Evolutionary conservation across 441 rosid genomes (phyloP).

Genomic region (Populus tomentosa): DNA sequence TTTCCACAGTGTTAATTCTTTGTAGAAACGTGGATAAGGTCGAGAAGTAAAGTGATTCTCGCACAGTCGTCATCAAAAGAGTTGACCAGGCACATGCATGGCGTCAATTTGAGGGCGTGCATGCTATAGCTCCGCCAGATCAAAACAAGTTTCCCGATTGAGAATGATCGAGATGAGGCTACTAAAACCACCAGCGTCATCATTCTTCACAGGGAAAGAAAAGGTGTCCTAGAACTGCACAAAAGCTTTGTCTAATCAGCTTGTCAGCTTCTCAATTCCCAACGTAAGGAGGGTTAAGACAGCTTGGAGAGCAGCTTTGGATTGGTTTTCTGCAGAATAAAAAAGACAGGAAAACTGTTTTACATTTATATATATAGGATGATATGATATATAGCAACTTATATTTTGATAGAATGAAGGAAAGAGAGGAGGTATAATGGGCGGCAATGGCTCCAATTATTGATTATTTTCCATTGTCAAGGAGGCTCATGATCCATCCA

Average conservation of each 20-base stretch:
- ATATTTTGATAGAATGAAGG: background rate
- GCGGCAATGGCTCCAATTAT: background rate
- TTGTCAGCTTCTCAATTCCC: too few species aligned
- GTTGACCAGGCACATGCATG: too few species aligned
- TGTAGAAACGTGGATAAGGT: background rate
- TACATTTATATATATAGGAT: background rate
- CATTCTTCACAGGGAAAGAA: too few species aligned
- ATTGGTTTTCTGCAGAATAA: too few species aligned
- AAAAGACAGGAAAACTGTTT: background rate
- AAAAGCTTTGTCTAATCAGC: too few species aligned
- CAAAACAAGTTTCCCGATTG: background rate
- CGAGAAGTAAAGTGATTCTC: constrained; percentile 8
- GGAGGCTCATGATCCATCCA: background rate
- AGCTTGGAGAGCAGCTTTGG: too few species aligned
- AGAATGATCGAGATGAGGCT: background rate
- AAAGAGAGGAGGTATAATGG: too few species aligned
- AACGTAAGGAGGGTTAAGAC: too few species aligned
- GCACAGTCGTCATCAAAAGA: background rate
- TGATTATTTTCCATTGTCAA: background rate
- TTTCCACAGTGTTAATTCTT: too few species aligned
- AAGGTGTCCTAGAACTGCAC: too few species aligned
- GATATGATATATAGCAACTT: background rate
- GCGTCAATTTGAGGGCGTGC: background rate
- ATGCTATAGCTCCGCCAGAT: background rate
- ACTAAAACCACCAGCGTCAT: background rate